These are phyloP conservation scores for Orbilia blumenaviensis DNA, from an alignment of 2,329 filamentous ascomycete genomes.

Conservation along the genomic window DNA sequence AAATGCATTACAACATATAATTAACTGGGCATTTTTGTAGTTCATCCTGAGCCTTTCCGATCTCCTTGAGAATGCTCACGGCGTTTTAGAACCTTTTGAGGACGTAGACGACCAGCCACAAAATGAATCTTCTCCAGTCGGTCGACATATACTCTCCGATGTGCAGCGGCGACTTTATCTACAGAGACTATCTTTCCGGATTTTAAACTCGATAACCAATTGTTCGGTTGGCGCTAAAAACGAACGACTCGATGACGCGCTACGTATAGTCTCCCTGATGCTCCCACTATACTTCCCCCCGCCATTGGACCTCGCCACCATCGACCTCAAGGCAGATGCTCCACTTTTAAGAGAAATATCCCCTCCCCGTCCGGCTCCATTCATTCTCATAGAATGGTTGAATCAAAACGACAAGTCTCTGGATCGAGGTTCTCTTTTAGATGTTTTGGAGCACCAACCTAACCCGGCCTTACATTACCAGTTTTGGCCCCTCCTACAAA, in stretches of 20 bases:
- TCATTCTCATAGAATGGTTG: slow-evolving; percentile 40
- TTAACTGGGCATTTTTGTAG: slow-evolving; percentile 3
- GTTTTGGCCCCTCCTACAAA: slow-evolving; percentile 49
- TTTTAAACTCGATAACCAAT: slow-evolving; percentile 39
- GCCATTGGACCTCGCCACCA: slow-evolving; percentile 25
- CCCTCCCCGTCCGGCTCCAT: slow-evolving; percentile 34
- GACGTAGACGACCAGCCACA: slow-evolving; percentile 26
- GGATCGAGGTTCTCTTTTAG: slow-evolving; percentile 24
- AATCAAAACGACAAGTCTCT: slow-evolving; percentile 33
- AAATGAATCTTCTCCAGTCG: slow-evolving; percentile 22
- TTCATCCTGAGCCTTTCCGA: slow-evolving; percentile 46
- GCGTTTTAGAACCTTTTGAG: slow-evolving; percentile 34
- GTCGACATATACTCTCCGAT: slow-evolving; percentile 45
- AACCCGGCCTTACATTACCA: slow-evolving; percentile 40
- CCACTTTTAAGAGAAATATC: slow-evolving; percentile 41
- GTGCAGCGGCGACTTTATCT: slow-evolving; percentile 35
- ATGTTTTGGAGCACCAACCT: slow-evolving; percentile 27
- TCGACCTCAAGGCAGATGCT: slow-evolving; percentile 38
- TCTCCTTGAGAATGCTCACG: slow-evolving; percentile 33
- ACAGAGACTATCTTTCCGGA: slow-evolving; percentile 28
- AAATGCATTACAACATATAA: background rate
- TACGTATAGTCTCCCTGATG: slow-evolving; percentile 26
- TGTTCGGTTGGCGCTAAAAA: slow-evolving; percentile 33
- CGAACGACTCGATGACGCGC: slow-evolving; percentile 39
- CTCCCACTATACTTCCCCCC: slow-evolving; percentile 48